Evolutionary conservation across 1,139 yeast species (phyloP).

Genomic region (Arxiozyma heterogenica): DNA sequence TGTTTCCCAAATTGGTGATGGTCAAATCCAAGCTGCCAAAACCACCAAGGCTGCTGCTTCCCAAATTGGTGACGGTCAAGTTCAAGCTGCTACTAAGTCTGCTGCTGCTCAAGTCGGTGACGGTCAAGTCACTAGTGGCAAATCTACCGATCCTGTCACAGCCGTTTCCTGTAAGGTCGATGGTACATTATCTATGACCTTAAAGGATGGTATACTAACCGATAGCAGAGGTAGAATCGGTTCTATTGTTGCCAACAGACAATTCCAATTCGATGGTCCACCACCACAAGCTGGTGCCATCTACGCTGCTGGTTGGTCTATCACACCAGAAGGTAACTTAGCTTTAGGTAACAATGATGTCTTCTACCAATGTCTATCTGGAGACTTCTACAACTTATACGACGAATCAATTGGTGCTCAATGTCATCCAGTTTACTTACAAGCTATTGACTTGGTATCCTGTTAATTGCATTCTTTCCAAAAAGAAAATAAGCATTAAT

Average conservation of each 20-base stretch:
- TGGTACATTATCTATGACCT: too few species aligned
- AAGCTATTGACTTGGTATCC: conserved; percentile 12
- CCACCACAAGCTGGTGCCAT: conserved; percentile 87
- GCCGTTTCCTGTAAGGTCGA: too few species aligned
- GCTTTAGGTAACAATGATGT: conserved; percentile 17
- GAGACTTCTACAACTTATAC: conserved; percentile 20
- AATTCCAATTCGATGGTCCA: conserved; percentile 85
- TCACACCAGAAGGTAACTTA: conserved; percentile 55
- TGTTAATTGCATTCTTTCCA: conserved; percentile 7
- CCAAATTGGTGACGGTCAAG: too few species aligned
- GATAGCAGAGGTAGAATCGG: too few species aligned
- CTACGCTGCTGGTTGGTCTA: conserved; percentile 80
- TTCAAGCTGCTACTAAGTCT: too few species aligned
- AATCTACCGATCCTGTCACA: too few species aligned
- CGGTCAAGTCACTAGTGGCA: too few species aligned
- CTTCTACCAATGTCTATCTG: conserved; percentile 20
- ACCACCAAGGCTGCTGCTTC: too few species aligned
- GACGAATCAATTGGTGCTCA: conserved; percentile 14
- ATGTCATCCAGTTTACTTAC: conserved; percentile 15
- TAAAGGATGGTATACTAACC: too few species aligned
- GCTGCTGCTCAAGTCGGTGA: too few species aligned
- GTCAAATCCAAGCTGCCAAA: too few species aligned
- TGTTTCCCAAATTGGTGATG: too few species aligned
- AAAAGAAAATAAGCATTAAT: not conserved
- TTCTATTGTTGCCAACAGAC: conserved; percentile 79